Evolutionary conservation across 2,329 filamentous ascomycete species (phyloP).

Genomic region (Tetracladium maxilliforme): DNA sequence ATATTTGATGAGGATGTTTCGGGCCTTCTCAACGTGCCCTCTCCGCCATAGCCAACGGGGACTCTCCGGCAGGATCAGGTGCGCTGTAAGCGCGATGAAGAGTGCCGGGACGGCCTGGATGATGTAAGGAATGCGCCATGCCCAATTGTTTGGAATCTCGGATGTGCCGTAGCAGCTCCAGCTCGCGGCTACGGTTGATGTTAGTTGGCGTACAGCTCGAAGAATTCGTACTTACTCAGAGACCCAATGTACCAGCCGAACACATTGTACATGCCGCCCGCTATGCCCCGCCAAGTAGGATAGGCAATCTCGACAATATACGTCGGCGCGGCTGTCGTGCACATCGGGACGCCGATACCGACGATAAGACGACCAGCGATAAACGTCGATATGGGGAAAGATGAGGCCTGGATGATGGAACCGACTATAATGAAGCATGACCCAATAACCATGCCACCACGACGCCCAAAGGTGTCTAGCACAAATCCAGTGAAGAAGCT

Average conservation of each 20-base stretch:
- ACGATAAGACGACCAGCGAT: slow-evolving; percentile 8
- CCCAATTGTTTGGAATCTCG: slow-evolving; percentile 1
- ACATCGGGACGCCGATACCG: slow-evolving; percentile 8
- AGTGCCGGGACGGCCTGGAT: too few species aligned
- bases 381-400: slow-evolving; percentile 5
- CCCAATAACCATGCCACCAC: slow-evolving; percentile 7
- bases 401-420: slow-evolving; percentile 9
- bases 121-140: too few species aligned
- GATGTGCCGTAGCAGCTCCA: slow-evolving; percentile 1
- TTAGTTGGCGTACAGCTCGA: background rate
- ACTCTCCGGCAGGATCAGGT: too few species aligned
- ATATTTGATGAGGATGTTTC: slow-evolving; percentile 1
- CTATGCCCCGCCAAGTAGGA: slow-evolving; percentile 10
- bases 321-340: slow-evolving; percentile 7
- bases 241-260: slow-evolving; percentile 1
- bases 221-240: too few species aligned
- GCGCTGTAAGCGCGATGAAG: too few species aligned
- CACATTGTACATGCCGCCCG: slow-evolving; percentile 9
- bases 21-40: slow-evolving; percentile 1
- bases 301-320: slow-evolving; percentile 11
- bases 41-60: too few species aligned
- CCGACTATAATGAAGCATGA: slow-evolving; percentile 9
- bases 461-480: slow-evolving; percentile 17
- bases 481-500: slow-evolving; percentile 38
- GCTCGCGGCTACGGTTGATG: background rate